Percentiles rank a stretch among this genome's conserved stretches.
phyloP scores from a whole-genome alignment of 495 filamentous ascomycete species.

The Copromyces sp. region DNA sequence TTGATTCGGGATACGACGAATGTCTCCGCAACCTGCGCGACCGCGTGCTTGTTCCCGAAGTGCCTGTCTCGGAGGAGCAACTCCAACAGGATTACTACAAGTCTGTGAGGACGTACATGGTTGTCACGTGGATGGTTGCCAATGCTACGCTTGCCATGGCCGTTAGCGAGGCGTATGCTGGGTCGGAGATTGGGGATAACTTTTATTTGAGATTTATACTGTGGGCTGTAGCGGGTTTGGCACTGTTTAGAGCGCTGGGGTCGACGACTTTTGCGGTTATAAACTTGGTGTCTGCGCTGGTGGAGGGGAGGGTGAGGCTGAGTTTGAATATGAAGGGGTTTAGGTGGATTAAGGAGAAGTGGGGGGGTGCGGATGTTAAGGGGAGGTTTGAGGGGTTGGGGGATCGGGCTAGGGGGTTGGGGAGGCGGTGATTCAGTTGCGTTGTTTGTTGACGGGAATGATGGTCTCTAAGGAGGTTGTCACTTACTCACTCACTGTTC shows the following conservation, averaged over 20 bases:
- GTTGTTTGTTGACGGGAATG: slow-evolving; percentile 12
- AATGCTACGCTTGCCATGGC: slow-evolving; percentile 92
- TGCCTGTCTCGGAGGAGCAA: slow-evolving; percentile 59
- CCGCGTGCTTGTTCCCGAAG: slow-evolving; percentile 66
- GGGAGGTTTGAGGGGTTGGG: slow-evolving; percentile 34
- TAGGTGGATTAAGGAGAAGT: slow-evolving; percentile 26
- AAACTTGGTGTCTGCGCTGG: slow-evolving; percentile 69
- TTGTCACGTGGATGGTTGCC: slow-evolving; percentile 87
- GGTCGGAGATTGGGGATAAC: slow-evolving; percentile 60
- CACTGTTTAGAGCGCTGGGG: slow-evolving; percentile 74
- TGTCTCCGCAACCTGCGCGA: slow-evolving; percentile 94
- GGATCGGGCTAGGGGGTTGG: slow-evolving; percentile 20
- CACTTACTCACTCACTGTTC: not conserved
- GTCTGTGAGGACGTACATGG: slow-evolving; percentile 96
- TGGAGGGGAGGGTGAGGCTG: slow-evolving; percentile 73
- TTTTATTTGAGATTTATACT: slow-evolving; percentile 89
- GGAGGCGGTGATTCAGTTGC: slow-evolving; percentile 14
- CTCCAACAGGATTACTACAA: slow-evolving; percentile 97
- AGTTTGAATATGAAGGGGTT: slow-evolving; percentile 41
- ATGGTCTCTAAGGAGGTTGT: not conserved
- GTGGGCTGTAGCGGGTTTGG: slow-evolving; percentile 81
- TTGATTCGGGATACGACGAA: slow-evolving; percentile 95
- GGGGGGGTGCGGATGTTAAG: slow-evolving; percentile 58
- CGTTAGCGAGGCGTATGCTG: slow-evolving; percentile 75
- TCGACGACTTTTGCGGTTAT: slow-evolving; percentile 72